Evolutionary conservation across 2,329 filamentous ascomycete genomes (phyloP).

Genomic region (Pyrenochaeta sp.): DNA sequence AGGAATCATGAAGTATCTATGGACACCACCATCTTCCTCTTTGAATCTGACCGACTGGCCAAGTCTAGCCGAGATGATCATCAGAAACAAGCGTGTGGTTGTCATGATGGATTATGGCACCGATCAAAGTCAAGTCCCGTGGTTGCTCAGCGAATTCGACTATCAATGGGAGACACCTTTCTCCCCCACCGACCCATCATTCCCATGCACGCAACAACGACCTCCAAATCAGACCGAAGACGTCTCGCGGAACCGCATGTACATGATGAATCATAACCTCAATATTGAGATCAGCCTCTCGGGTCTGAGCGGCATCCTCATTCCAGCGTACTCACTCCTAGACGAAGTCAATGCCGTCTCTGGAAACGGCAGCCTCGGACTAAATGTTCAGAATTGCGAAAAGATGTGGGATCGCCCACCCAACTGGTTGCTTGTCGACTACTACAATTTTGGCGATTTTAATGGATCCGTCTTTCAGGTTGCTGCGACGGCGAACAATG

Average conservation of each 20-base stretch:
- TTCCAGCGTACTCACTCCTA: slow-evolving; percentile 41
- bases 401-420: slow-evolving; percentile 43
- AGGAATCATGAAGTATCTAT: slow-evolving; percentile 77
- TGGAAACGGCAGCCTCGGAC: slow-evolving; percentile 39
- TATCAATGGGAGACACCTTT: slow-evolving; percentile 94
- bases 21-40: slow-evolving; percentile 73
- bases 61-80: slow-evolving; percentile 70
- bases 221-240: slow-evolving; percentile 70
- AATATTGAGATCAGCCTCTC: slow-evolving; percentile 65
- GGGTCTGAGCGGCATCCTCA: slow-evolving; percentile 53
- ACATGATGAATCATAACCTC: slow-evolving; percentile 90
- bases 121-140: slow-evolving; percentile 79
- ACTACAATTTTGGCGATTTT: slow-evolving; percentile 46
- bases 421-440: slow-evolving; percentile 49
- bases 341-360: slow-evolving; percentile 40
- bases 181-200: slow-evolving; percentile 71
- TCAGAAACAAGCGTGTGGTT: slow-evolving; percentile 41
- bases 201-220: slow-evolving; percentile 81
- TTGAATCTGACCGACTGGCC: slow-evolving; percentile 83
- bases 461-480: slow-evolving; percentile 48
- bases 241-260: slow-evolving; percentile 68
- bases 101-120: slow-evolving; percentile 58
- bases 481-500: slow-evolving; percentile 61
- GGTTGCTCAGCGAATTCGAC: slow-evolving; percentile 85
- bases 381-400: slow-evolving; percentile 37